Evolutionary conservation across 495 filamentous ascomycete genomes (phyloP).

Genomic region (Cercophora scortea): DNA sequence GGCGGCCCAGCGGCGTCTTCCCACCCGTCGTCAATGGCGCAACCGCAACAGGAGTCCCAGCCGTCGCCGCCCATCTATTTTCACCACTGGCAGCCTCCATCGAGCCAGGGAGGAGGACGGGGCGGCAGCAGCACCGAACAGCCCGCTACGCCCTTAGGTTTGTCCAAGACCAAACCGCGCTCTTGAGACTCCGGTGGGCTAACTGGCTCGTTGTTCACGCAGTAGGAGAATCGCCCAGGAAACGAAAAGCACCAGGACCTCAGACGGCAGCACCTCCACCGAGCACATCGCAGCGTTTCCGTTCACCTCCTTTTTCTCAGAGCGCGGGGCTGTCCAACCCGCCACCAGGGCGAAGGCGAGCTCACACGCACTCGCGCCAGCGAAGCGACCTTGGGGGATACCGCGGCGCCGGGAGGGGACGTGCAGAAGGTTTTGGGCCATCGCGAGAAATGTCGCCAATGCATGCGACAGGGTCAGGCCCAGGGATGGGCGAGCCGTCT

Average conservation of each 20-base stretch:
- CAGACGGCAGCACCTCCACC: slow-evolving; percentile 52
- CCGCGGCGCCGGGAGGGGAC: slow-evolving; percentile 29
- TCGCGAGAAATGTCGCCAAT: slow-evolving; percentile 37
- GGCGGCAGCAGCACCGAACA: slow-evolving; percentile 45
- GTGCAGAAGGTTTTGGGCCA: slow-evolving; percentile 27
- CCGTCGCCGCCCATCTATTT: slow-evolving; percentile 69
- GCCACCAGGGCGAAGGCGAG: slow-evolving; percentile 51
- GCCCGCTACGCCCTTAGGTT: slow-evolving; percentile 59
- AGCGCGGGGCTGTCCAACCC: slow-evolving; percentile 47
- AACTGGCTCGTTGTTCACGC: slow-evolving; percentile 39
- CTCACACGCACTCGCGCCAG: slow-evolving; percentile 64
- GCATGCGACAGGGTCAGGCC: slow-evolving; percentile 19
- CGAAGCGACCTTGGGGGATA: slow-evolving; percentile 57
- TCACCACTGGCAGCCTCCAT: slow-evolving; percentile 85
- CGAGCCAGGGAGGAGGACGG: slow-evolving; percentile 44
- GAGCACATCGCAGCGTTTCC: slow-evolving; percentile 40
- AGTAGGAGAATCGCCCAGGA: slow-evolving; percentile 59
- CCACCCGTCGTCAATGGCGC: slow-evolving; percentile 22
- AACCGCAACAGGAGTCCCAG: slow-evolving; percentile 35
- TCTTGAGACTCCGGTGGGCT: slow-evolving; percentile 40
- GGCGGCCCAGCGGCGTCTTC: slow-evolving; percentile 11
- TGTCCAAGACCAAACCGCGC: slow-evolving; percentile 48
- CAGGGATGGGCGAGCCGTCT: slow-evolving; percentile 8
- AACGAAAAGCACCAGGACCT: slow-evolving; percentile 61
- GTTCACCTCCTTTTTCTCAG: slow-evolving; percentile 50